These are phyloP conservation scores for Comarum palustre DNA, from an alignment of 306 rosid species.

Conservation along the genomic window DNA sequence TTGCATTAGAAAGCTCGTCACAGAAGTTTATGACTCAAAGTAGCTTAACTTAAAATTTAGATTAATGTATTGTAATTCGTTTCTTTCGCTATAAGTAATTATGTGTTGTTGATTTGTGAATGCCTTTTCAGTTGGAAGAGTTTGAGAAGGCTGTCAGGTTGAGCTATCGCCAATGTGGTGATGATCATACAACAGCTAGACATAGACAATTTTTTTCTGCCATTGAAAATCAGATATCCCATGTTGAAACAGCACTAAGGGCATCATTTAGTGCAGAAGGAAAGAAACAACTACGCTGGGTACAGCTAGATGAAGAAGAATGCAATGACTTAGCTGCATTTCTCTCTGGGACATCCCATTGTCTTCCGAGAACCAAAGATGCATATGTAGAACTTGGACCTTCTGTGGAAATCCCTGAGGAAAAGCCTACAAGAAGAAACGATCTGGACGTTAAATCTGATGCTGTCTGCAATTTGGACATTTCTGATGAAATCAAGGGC, in stretches of 20 bases:
- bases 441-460: conserved; percentile 33
- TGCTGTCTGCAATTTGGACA: conserved; percentile 33
- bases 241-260: conserved; percentile 59
- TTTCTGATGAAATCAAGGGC: conserved; percentile 35
- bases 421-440: conserved; percentile 36
- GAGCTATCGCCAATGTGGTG: conserved; percentile 63
- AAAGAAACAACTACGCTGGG: conserved; percentile 78
- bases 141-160: conserved; percentile 78
- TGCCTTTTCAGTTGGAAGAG: conserved; percentile 71
- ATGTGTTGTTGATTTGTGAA: conserved; percentile 27
- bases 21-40: not conserved
- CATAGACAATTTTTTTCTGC: conserved; percentile 82
- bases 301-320: conserved; percentile 76
- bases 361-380: conserved; percentile 31
- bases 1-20: not conserved
- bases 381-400: conserved; percentile 38
- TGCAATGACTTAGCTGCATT: conserved; percentile 86
- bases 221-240: conserved; percentile 74
- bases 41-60: conserved; percentile 9
- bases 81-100: conserved; percentile 13
- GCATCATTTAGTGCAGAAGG: conserved; percentile 67
- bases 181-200: conserved; percentile 56
- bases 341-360: conserved; percentile 65
- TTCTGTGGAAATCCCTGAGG: conserved; percentile 32
- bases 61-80: not conserved